Evolutionary conservation across 805 yeast genomes (phyloP), one percentile per base, ranked within the genome.

Genomic region (Wickerhamomyces ciferrii): DNA sequence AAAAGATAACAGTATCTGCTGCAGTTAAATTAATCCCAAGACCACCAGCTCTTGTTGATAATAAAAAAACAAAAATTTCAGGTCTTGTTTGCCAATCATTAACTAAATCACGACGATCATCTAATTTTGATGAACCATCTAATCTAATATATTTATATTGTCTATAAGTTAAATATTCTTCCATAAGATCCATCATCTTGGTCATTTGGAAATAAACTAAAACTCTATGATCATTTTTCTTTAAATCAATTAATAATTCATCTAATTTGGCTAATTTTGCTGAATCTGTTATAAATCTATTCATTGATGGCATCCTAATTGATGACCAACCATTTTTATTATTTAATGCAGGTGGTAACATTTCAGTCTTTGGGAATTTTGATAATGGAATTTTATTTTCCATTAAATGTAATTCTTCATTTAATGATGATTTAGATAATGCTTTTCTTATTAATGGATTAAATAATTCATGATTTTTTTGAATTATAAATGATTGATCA

Each of bases 41-140:
- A n/a, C 96, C 96, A 72, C 99, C 99, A 17, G 99, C 99, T 67
- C 99, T 84, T 0, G 99, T 94, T 42, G 96, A 87, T 46, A 92
- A 70, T 58, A 94, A 74, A 62, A 94, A 94, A 27, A 94, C 84
- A 62, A 94, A 94, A 39, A 94, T 76, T 55, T 94, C 99, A 0
- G 97, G 97, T 59, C 86, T 84, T 2, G 96, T 91, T 66, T 94
- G 99, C 98, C 98, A 92, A 64, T 94, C 98, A 63, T 88, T 91
- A 25, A 94, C 99, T 55, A 94, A 73, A 65, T 94, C 99, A 66
- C 99, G 81, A 63, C 99, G 83, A 66, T 92, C 98, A 61, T 91
- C 90, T 54, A 94, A 75, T 65, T 90, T 92, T 2, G 97, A 89
- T 0, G 97, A 89, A 29, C 99, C 99, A 64, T 94, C 99, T 53